Conservation (phyloP, 2,329 filamentous ascomycete genomes). For the Aspergillus pseudonomiae region DNA sequence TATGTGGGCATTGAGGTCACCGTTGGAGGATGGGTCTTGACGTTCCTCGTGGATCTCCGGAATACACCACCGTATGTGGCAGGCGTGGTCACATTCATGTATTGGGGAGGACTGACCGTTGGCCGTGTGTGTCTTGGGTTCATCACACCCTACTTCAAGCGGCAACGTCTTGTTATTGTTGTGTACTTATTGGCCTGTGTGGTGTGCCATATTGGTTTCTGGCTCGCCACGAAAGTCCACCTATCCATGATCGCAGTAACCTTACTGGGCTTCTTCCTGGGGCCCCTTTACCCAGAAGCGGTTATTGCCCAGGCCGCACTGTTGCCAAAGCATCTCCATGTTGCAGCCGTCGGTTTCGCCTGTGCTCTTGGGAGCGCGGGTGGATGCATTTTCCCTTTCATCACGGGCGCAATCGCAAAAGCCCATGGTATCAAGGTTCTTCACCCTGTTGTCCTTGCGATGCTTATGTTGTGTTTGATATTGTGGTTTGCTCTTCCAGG, state of each 20-base stretch:
- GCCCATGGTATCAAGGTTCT: conserved; percentile 58
- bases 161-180: conserved; percentile 64
- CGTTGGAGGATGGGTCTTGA: conserved; percentile 80
- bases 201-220: conserved; percentile 71
- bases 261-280: conserved; percentile 74
- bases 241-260: conserved; percentile 71
- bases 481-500: conserved; percentile 5
- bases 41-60: conserved; percentile 79
- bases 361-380: conserved; percentile 74
- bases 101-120: conserved; percentile 78
- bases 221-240: conserved; percentile 74
- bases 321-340: conserved; percentile 70
- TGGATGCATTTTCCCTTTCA: conserved; percentile 50
- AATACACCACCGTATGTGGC: conserved; percentile 50
- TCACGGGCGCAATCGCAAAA: conserved; percentile 48
- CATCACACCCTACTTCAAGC: conserved; percentile 67
- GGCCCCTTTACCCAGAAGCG: conserved; percentile 73
- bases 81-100: conserved; percentile 72
- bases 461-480: conserved; percentile 36
- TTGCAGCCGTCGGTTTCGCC: conserved; percentile 74
- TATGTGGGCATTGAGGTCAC: conserved; percentile 75
- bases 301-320: conserved; percentile 72
- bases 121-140: conserved; percentile 73
- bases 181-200: conserved; percentile 66
- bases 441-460: conserved; percentile 59